A percentile compares a stretch with the other conserved stretches of the same genome.
These are phyloP conservation scores for Paxillus rubicundulus DNA, from an alignment of 768 basidiomycete species.

Conservation along the genomic window DNA sequence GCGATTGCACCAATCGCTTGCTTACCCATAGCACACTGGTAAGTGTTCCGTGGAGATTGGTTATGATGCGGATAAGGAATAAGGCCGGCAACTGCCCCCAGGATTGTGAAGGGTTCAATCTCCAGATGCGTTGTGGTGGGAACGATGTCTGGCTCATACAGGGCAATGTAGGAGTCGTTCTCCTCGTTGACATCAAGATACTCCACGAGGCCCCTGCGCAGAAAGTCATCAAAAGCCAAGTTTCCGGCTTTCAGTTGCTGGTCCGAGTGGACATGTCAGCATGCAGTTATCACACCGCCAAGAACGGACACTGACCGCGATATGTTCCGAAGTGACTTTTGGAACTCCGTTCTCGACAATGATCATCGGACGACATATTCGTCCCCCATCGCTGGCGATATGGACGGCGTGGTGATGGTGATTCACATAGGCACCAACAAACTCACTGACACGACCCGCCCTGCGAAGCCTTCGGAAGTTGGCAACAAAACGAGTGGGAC, in stretches of 20 bases:
- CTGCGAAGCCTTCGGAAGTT: constrained; percentile 92
- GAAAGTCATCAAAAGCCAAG: constrained; percentile 91
- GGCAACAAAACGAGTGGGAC: constrained; percentile 79
- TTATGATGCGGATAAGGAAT: constrained; percentile 99
- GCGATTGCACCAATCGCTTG: constrained; percentile 99
- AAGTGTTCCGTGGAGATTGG: constrained; percentile 98
- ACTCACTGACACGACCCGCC: constrained; percentile 90
- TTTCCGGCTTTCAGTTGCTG: constrained; percentile 78
- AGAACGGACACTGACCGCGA: constrained; percentile 46
- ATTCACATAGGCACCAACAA: constrained; percentile 95
- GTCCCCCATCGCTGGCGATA: constrained; percentile 94
- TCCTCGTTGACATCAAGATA: constrained; percentile 99
- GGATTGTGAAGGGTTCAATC: constrained; percentile 96
- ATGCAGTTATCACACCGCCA: not conserved
- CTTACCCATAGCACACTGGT: constrained; percentile 99
- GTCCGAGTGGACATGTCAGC: constrained; percentile 7
- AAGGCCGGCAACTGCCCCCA: constrained; percentile 96
- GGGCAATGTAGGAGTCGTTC: constrained; percentile 93
- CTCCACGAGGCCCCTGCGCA: constrained; percentile 89
- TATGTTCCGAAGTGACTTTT: constrained; percentile 77
- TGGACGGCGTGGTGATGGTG: constrained; percentile 93
- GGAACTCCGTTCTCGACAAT: constrained; percentile 85
- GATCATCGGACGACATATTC: constrained; percentile 96
- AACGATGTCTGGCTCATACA: constrained; percentile 87
- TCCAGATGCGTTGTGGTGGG: constrained; percentile 89